Percentiles rank a stretch among this genome's conserved stretches.
phyloP scores from a whole-genome alignment of 2,329 filamentous ascomycete genomes.

The Xylariaceae sp. region DNA sequence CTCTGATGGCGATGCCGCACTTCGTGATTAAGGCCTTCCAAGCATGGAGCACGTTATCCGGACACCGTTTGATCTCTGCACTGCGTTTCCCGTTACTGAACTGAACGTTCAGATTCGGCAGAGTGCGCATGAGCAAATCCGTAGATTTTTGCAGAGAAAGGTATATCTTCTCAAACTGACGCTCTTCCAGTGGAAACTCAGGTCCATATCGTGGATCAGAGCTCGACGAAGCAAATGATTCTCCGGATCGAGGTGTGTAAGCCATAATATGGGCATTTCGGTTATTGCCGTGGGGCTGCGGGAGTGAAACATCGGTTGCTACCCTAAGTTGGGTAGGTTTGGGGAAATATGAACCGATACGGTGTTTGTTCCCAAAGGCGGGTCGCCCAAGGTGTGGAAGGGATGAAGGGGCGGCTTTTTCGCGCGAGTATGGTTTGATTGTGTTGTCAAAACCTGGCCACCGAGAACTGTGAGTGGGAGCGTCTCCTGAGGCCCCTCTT shows the following conservation, averaged over 20 bases:
- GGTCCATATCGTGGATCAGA: constrained; percentile 47
- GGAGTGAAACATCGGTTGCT: constrained; percentile 48
- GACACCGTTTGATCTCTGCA: constrained; percentile 54
- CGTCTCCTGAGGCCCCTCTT: constrained; percentile 23
- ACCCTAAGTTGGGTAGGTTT: constrained; percentile 52
- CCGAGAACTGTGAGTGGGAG: constrained; percentile 24
- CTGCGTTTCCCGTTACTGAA: constrained; percentile 59
- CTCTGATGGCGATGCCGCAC: constrained; percentile 64
- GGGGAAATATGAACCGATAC: constrained; percentile 38
- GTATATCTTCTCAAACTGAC: constrained; percentile 77
- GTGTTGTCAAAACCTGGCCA: constrained; percentile 40
- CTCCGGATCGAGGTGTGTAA: constrained; percentile 75
- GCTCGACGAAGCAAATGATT: constrained; percentile 64
- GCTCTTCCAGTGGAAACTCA: constrained; percentile 71
- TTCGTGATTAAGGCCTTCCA: constrained; percentile 69
- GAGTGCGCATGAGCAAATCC: constrained; percentile 63
- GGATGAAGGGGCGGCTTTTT: constrained; percentile 50
- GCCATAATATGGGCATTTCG: constrained; percentile 50
- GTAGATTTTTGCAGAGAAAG: constrained; percentile 67
- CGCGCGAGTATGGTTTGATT: constrained; percentile 45
- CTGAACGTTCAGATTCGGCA: constrained; percentile 65
- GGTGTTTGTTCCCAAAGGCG: constrained; percentile 35
- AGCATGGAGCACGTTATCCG: constrained; percentile 55
- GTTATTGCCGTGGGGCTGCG: constrained; percentile 45
- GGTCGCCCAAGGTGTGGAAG: constrained; percentile 38